Evolutionary conservation across 129 eudicot species (phyloP), one percentile per base, ranked within the genome.

Genomic region (Ambrosia trifida): DNA sequence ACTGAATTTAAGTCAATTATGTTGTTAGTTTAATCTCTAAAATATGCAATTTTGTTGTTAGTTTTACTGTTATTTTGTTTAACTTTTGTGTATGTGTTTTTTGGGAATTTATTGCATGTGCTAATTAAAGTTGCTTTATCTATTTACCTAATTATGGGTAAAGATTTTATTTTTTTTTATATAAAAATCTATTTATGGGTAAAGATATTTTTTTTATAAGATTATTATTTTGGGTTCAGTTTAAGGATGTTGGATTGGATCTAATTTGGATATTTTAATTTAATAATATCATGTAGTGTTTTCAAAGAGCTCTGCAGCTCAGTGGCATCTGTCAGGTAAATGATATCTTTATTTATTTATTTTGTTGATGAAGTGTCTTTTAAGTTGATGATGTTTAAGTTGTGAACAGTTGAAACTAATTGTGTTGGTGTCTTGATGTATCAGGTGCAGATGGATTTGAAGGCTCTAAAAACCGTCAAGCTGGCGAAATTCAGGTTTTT

Each of bases 401-500:
- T 63, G 16, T 33, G 16, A 12, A 35, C 46, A 17, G 4, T 58
- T 35, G 7, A 62, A 69, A 17, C 40, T 77, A 17, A 70, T 51
- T 70, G 17, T 64, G 62, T 77, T 73, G 50, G 62, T 58, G 51
- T 33, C 13, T 58, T 67, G 11, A 70, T 40, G 45, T 62, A 54
- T 76, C 75, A 18, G 49, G 62, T 50, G 69, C 68, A 79, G 84
- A 74, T 71, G 70, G 73, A 20, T 62, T 81, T 16, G 80, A 75
- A 7, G 61, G 64, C 43, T 46, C 73, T 5, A 82, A 72, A 58
- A 81, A 76, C 63, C 76, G 72, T 47, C 88, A 76, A 68, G 53
- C 86, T 44, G 85, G 72, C 72, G 85, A 85, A 79, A 71, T 66
- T 64, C 90, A 85, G 96, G 96, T 85, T 52, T 28, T 72, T 38